Conservation (phyloP, 2,329 filamentous ascomycete genomes). For the Elsinoe batatas region DNA sequence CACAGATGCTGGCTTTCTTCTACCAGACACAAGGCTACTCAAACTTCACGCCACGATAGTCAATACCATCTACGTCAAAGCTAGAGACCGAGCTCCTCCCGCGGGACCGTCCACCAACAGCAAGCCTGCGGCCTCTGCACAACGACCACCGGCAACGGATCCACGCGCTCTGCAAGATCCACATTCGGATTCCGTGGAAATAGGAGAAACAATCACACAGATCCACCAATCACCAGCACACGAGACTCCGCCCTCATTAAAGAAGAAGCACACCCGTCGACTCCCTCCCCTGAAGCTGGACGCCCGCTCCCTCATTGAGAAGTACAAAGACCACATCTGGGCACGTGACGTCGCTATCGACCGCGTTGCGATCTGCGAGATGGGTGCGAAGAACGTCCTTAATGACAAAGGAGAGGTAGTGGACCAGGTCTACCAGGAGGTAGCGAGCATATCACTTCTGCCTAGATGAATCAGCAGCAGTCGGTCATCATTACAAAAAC, state of each 20-base stretch:
- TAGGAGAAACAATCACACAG: too few species aligned
- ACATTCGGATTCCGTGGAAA: too few species aligned
- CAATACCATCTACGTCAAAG: slow-evolving; percentile 70
- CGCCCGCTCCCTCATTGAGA: slow-evolving; percentile 34
- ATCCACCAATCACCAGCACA: too few species aligned
- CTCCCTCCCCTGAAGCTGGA: slow-evolving; percentile 30
- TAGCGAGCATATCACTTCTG: slow-evolving; percentile 25
- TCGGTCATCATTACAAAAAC: not conserved
- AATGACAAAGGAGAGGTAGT: slow-evolving; percentile 39
- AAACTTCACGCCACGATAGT: slow-evolving; percentile 75
- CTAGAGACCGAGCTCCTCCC: slow-evolving; percentile 20
- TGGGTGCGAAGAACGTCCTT: slow-evolving; percentile 66
- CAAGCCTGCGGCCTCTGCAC: not conserved
- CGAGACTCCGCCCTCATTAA: slow-evolving; percentile 20
- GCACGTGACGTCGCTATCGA: slow-evolving; percentile 58
- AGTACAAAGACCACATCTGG: slow-evolving; percentile 60
- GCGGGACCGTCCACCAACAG: slow-evolving; percentile 15
- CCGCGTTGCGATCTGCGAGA: slow-evolving; percentile 67
- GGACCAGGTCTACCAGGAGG: slow-evolving; percentile 43
- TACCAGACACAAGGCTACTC: slow-evolving; percentile 51
- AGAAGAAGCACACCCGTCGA: slow-evolving; percentile 26
- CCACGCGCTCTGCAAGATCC: too few species aligned
- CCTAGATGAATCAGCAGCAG: not conserved
- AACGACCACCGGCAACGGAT: not conserved
- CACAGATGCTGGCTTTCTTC: slow-evolving; percentile 45